Evolutionary conservation across 257 asterid genomes (phyloP).

Genomic region (Cruciata laevipes): DNA sequence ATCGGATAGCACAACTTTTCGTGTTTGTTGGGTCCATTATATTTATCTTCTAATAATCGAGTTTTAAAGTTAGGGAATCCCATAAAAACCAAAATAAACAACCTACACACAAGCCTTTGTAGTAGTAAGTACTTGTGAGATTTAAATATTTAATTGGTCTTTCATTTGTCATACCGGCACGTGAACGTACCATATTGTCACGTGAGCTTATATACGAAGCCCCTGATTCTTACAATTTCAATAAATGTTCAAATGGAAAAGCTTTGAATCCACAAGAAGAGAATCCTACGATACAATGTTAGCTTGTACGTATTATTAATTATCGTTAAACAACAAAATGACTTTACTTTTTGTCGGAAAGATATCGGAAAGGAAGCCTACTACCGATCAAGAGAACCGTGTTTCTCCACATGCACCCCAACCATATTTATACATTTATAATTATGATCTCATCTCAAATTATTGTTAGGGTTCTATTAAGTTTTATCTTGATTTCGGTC

Average conservation of each 20-base stretch:
- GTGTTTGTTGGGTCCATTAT: background rate
- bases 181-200: constrained; percentile 22
- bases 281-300: background rate
- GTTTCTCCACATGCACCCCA: background rate
- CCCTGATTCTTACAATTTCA: background rate
- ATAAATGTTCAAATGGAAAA: background rate
- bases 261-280: background rate
- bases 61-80: background rate
- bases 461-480: background rate
- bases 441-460: background rate
- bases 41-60: background rate
- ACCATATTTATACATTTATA: background rate
- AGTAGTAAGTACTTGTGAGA: no score
- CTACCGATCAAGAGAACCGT: background rate
- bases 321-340: background rate
- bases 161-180: constrained; percentile 16
- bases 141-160: background rate
- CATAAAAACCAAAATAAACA: no score
- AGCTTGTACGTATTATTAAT: background rate
- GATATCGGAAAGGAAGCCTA: background rate
- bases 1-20: background rate
- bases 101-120: no score
- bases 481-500: no score
- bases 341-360: background rate
- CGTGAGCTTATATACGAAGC: constrained; percentile 16